These are phyloP conservation scores for Amyloporia xantha DNA, from an alignment of 768 basidiomycete genomes.

Conservation along the genomic window DNA sequence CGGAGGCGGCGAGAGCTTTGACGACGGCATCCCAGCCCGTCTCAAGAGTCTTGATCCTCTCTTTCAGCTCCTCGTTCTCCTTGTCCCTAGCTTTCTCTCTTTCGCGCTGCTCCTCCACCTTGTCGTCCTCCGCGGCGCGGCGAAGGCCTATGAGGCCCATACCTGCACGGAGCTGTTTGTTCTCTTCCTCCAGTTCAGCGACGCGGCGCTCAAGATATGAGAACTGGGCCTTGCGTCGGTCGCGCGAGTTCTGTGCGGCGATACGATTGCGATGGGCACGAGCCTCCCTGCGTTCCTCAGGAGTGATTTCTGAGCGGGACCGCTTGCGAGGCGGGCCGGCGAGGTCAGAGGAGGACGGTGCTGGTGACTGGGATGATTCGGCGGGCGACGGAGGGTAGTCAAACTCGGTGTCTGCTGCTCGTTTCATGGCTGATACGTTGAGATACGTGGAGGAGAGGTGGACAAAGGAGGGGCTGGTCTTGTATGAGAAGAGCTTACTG, in stretches of 20 bases:
- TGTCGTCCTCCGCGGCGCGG: conserved; percentile 18
- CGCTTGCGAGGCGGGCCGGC: conserved; percentile 63
- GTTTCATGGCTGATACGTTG: conserved; percentile 21
- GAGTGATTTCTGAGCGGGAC: conserved; percentile 49
- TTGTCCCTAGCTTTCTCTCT: conserved; percentile 41
- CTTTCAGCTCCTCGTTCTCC: conserved; percentile 70
- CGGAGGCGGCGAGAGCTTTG: conserved; percentile 65
- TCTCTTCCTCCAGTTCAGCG: conserved; percentile 79
- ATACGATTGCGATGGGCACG: conserved; percentile 89
- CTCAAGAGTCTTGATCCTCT: conserved; percentile 73
- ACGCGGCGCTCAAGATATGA: conserved; percentile 93
- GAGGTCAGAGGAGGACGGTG: conserved; percentile 12
- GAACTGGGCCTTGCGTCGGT: conserved; percentile 84
- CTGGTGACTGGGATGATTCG: conserved; percentile 16
- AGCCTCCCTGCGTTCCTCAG: conserved; percentile 81
- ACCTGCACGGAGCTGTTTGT: conserved; percentile 62
- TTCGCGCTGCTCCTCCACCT: conserved; percentile 17
- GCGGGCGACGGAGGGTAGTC: conserved; percentile 13
- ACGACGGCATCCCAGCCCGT: conserved; percentile 77
- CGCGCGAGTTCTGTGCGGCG: conserved; percentile 89
- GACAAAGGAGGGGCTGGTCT: conserved; percentile 18
- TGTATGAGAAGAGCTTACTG: conserved; percentile 20
- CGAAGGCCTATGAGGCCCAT: conserved; percentile 25
- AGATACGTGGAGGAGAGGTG: conserved; percentile 14
- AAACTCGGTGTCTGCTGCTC: conserved; percentile 21